Evolutionary conservation across 2,329 filamentous ascomycete genomes (phyloP).

Genomic region (Arthrobotrys conoides): DNA sequence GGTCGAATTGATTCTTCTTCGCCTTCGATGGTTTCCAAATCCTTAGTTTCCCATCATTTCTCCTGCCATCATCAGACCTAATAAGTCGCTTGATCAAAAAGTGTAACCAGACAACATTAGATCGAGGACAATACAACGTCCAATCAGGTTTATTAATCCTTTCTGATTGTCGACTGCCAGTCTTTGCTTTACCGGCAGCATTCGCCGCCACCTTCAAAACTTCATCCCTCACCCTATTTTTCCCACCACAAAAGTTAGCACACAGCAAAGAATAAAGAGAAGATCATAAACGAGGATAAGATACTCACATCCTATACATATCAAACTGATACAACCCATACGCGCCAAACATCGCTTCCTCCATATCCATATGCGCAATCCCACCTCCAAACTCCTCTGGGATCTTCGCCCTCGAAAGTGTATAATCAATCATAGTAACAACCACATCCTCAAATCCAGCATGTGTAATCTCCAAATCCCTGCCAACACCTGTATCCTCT

Average conservation of each 20-base stretch:
- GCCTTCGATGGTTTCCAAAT: constrained; percentile 41
- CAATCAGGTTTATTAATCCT: constrained; percentile 46
- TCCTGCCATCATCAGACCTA: constrained; percentile 26
- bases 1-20: constrained; percentile 48
- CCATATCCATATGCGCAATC: constrained; percentile 43
- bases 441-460: constrained; percentile 37
- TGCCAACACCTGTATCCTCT: constrained; percentile 29
- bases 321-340: constrained; percentile 54
- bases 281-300: neutral
- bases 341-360: constrained; percentile 38
- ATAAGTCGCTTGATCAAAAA: constrained; percentile 39
- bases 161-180: constrained; percentile 16
- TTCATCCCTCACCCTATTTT: constrained; percentile 40
- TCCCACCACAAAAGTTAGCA: neutral
- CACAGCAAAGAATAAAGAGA: neutral
- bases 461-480: constrained; percentile 22
- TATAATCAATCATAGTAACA: constrained; percentile 56
- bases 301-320: constrained; percentile 46
- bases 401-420: constrained; percentile 44
- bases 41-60: constrained; percentile 43
- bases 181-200: neutral
- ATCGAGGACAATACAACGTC: constrained; percentile 34
- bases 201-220: neutral
- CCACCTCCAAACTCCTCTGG: constrained; percentile 36
- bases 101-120: constrained; percentile 54